phyloP scores from a whole-genome alignment of 1,139 yeast genomes.

The Eremothecium cymbalariae region DNA sequence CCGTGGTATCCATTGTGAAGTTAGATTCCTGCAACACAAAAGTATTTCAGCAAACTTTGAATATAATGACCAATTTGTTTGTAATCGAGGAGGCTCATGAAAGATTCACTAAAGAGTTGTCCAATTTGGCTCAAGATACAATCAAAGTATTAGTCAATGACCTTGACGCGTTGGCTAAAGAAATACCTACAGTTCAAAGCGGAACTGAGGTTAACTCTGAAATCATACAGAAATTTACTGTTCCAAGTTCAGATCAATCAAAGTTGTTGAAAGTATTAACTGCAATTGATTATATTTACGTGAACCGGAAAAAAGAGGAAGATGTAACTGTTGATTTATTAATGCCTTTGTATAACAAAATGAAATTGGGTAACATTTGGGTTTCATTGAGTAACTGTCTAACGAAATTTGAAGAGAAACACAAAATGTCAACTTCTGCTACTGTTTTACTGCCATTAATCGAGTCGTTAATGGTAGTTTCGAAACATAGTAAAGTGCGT shows the following conservation, averaged over 20 bases:
- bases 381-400: conserved; percentile 75
- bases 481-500: conserved; percentile 74
- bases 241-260: conserved; percentile 82
- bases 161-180: conserved; percentile 43
- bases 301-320: conserved; percentile 29
- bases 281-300: conserved; percentile 75
- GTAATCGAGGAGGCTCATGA: conserved; percentile 53
- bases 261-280: conserved; percentile 76
- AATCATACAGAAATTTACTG: conserved; percentile 59
- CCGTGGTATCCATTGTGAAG: conserved; percentile 61
- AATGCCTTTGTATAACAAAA: conserved; percentile 53
- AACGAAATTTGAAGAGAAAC: conserved; percentile 35
- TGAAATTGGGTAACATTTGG: conserved; percentile 79
- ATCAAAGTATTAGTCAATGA: conserved; percentile 54
- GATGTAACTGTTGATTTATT: conserved; percentile 32
- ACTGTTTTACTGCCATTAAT: conserved; percentile 79
- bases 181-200: conserved; percentile 36
- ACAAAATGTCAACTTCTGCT: conserved; percentile 56
- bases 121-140: conserved; percentile 54
- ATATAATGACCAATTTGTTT: conserved; percentile 74
- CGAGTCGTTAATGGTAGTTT: conserved; percentile 91
- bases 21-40: conserved; percentile 81
- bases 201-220: conserved; percentile 46
- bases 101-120: conserved; percentile 61
- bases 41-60: conserved; percentile 76